Conservation (phyloP, 768 basidiomycete genomes). For the Naematelia encephala region DNA sequence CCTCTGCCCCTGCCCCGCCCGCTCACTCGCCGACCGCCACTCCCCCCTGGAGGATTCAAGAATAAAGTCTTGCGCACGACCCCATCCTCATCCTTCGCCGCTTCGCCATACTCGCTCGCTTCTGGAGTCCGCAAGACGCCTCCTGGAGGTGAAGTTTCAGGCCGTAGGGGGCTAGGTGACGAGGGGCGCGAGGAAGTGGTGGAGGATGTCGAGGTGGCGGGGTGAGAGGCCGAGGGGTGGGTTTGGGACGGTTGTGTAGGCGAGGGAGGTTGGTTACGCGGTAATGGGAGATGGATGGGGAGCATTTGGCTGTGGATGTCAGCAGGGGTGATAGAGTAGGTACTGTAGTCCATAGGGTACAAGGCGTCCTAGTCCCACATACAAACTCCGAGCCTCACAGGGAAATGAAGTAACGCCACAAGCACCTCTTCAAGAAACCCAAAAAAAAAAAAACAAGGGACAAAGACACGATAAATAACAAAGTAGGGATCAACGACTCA, state of each 20-base stretch:
- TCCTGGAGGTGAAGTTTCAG: constrained; percentile 12
- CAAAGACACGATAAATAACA: neutral
- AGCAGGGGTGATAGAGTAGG: too few species aligned
- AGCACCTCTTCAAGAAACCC: too few species aligned
- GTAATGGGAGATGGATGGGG: neutral
- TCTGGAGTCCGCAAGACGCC: constrained; percentile 9
- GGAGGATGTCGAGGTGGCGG: constrained; percentile 2
- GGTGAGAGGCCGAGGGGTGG: neutral
- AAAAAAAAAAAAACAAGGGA: neutral
- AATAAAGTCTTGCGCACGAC: constrained; percentile 12
- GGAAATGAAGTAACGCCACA: too few species aligned
- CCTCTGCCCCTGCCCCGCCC: constrained; percentile 4
- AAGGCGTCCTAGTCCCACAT: too few species aligned
- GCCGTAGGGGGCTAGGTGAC: constrained; percentile 11
- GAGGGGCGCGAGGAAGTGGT: constrained; percentile 7
- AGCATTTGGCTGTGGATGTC: constrained; percentile 9
- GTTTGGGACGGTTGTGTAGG: neutral
- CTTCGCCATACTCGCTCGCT: neutral
- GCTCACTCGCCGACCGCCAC: constrained; percentile 1
- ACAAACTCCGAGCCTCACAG: too few species aligned
- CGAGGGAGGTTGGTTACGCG: neutral
- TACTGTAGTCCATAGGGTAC: too few species aligned
- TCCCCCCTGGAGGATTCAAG: neutral
- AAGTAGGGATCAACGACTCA: too few species aligned
- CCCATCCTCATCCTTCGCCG: constrained; percentile 2